Base-by-base conservation (phyloP, 805 yeast species). In the Pichia scutulata region DNA sequence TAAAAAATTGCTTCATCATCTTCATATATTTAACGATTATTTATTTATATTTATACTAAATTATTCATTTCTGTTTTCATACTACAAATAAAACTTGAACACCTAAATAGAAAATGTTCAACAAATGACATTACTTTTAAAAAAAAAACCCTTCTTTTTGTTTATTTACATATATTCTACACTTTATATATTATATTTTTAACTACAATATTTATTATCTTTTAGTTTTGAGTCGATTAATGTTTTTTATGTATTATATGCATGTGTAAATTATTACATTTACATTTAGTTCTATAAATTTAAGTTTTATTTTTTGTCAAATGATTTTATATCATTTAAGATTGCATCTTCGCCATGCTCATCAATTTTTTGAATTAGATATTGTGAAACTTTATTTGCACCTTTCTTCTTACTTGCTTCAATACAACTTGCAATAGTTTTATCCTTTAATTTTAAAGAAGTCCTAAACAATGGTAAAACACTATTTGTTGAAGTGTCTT, bases 351-450 rank as follows among this genome's bases (percentile, higher is more conserved):
- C 44, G 1, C 52, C 52, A 43, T 48, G 44, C 5, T 39, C 39
- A 16, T 24, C 13, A 6, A 46, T 44, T 23, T 37, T 18, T 23
- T 52, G 56, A n/a, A 67, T 46, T 4, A 66, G 37, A 44, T 57
- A 65, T 60, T 62, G 62, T 4, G 77, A 73, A 39, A 74, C 74
- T 52, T 61, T 61, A 42, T 69, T 73, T 22, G 66, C 58, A 12
- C 74, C 76, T 21, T 60, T 58, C 49, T 70, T 71, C 52, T 70
- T 71, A 51, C 62, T 68, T 16, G 55, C 53, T 37, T 69, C 72
- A 42, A 51, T 47, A 10, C 69, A 68, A 14, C 53, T 54, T 18
- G 74, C 73, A 10, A 72, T 58, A 6, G 60, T 56, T 12, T 56
- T 54, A 40, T 64, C 69, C 46, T 67, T 65, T 9, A 71, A 64